Base-by-base conservation (phyloP, 768 basidiomycete species). In the Mycena galericulata region DNA sequence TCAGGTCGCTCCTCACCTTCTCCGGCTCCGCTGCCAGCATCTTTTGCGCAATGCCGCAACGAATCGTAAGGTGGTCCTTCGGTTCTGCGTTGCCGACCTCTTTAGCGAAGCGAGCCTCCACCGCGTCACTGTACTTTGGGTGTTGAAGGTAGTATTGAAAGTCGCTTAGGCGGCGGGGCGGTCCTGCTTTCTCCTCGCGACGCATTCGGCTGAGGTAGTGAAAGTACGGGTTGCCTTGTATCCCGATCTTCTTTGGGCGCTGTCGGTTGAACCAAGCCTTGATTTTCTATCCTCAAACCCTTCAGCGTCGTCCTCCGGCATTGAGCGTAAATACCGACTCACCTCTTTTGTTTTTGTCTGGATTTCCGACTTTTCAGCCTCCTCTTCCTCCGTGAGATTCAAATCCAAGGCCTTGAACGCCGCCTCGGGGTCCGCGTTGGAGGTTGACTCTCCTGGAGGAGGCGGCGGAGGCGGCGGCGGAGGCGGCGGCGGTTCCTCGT, bases 361-460 rank as follows among this genome's bases (percentile, higher is more conserved):
- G 17, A 45, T 46, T 0, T 24, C 6, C 12, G 40, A 11, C 53
- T 63, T 63, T 14, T 8, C 15, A 3, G 9, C 40, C 6, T 24
- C 17, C 8, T 63, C 62, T 30, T 54, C 51, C 43, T 10, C 11
- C 1, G 38, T 24, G 4, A 63, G 22, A 27, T 63, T 22, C 2
- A 27, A 4, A 4, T 65, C 63, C n/a, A 47, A 14, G 11, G 53
- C 63, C 36, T 46, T 46, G 45, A 56, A 45, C 24, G 54, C 63
- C 2, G 14, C 54, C 34, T 56, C 63, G 9, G 41, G 24, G 11
- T 41, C 40, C 7, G 6, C 47, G 2, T 32, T 15, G 22, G 20
- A 1, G 22, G 24, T 4, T 6, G 26, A 15, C 2, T 2, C 9
- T 2, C 29, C 47, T 3, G 32, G 22, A 17, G 34, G 32, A 1